These are phyloP conservation scores for Populus davidiana DNA, from an alignment of 345 rosid species.

Conservation along the genomic window DNA sequence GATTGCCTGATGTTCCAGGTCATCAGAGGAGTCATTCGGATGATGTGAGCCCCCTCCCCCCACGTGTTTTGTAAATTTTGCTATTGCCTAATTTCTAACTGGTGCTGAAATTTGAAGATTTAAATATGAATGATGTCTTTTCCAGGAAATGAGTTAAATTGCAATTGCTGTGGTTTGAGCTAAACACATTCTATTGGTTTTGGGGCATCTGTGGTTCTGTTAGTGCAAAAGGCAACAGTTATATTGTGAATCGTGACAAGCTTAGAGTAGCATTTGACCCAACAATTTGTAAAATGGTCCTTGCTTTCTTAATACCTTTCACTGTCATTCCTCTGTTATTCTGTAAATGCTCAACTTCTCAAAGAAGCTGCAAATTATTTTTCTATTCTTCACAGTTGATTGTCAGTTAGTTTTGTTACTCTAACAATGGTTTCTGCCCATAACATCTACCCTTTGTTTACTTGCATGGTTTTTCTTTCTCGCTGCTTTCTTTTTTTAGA, in stretches of 20 bases:
- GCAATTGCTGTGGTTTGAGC: neutral
- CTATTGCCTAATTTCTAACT: neutral
- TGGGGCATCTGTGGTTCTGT: neutral
- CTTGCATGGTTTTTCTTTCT: neutral
- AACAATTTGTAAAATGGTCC: neutral
- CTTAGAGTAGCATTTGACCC: neutral
- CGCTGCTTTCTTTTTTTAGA: neutral
- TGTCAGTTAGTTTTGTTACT: neutral
- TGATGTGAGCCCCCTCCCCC: constrained; percentile 54
- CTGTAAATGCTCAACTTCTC: neutral
- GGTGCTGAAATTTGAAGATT: neutral
- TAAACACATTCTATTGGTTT: neutral
- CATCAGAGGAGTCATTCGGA: constrained; percentile 74
- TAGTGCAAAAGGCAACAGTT: neutral
- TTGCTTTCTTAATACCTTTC: neutral
- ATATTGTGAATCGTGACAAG: neutral
- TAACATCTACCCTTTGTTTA: neutral
- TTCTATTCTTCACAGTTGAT: neutral
- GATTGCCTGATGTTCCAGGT: constrained; percentile 56
- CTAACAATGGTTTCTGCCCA: neutral
- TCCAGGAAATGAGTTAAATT: neutral
- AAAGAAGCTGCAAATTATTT: neutral
- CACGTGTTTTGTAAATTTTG: neutral
- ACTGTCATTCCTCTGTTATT: neutral
- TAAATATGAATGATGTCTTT: neutral